Conservation (phyloP, 2,329 filamentous ascomycete genomes). For the Fusarium mexicanum region DNA sequence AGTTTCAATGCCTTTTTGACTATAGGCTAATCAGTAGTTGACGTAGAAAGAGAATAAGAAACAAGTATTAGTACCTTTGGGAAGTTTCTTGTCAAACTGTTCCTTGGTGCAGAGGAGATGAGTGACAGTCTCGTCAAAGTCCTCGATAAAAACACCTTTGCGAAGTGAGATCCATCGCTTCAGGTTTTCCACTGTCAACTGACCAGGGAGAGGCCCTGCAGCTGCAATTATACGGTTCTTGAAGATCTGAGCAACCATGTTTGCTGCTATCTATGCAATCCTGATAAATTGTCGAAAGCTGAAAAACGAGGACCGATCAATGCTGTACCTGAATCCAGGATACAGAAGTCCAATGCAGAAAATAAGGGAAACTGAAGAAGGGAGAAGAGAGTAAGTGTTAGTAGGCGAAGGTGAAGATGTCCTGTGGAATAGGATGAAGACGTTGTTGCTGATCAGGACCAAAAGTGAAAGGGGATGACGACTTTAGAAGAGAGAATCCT, state of each 20-base stretch:
- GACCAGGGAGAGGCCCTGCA: conserved; percentile 65
- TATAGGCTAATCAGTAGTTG: conserved; percentile 12
- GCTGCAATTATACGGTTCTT: conserved; percentile 63
- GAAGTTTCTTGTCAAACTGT: conserved; percentile 62
- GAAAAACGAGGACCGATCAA: neutral
- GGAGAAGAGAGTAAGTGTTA: neutral
- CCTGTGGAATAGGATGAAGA: neutral
- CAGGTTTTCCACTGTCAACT: conserved; percentile 64
- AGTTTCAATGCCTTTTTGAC: conserved; percentile 52
- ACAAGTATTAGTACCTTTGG: conserved; percentile 46
- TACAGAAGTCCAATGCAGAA: neutral
- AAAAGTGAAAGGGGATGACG: neutral
- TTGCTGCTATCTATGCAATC: neutral
- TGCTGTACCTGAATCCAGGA: neutral
- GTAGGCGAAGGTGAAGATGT: neutral
- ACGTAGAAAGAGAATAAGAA: neutral
- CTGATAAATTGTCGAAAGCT: neutral
- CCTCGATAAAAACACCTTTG: conserved; percentile 65
- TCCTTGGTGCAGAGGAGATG: conserved; percentile 76
- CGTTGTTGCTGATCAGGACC: neutral
- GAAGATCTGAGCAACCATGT: conserved; percentile 58
- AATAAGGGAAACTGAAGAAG: neutral
- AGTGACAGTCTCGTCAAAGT: conserved; percentile 67
- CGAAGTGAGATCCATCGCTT: conserved; percentile 71
- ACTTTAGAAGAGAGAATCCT: neutral